These are phyloP conservation scores for Tetrapisispora arboricola DNA, from an alignment of 805 yeast genomes.

Conservation along the genomic window DNA sequence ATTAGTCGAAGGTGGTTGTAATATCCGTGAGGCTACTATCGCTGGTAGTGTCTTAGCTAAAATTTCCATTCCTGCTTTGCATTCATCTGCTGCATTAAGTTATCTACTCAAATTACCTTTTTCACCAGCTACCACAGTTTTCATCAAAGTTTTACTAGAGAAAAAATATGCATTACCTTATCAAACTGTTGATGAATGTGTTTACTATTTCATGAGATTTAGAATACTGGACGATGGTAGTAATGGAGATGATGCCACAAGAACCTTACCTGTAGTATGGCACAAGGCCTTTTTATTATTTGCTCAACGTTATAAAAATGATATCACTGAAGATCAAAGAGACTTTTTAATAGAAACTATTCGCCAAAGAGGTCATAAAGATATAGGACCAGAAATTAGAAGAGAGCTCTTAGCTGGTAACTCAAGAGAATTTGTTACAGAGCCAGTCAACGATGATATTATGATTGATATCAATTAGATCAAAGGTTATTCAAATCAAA, in stretches of 20 bases:
- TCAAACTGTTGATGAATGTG: conserved; percentile 89
- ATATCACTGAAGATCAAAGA: conserved; percentile 96
- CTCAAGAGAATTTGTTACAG: conserved; percentile 40
- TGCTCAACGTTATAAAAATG: conserved; percentile 94
- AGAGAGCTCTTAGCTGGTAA: conserved; percentile 85
- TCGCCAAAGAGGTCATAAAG: conserved; percentile 79
- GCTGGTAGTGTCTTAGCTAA: conserved; percentile 85
- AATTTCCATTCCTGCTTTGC: conserved; percentile 87
- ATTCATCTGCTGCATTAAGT: conserved; percentile 90
- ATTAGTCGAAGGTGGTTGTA: conserved; percentile 75
- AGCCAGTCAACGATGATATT: conserved; percentile 20
- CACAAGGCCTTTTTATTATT: conserved; percentile 91
- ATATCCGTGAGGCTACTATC: conserved; percentile 88
- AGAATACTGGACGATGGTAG: conserved; percentile 45
- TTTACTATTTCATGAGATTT: conserved; percentile 87
- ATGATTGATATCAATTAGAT: conserved; percentile 25
- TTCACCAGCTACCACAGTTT: conserved; percentile 80
- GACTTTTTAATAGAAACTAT: conserved; percentile 87
- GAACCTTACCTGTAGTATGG: conserved; percentile 84
- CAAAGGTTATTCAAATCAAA: background rate
- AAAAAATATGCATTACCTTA: conserved; percentile 95
- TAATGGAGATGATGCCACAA: conserved; percentile 33
- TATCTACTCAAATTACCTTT: conserved; percentile 75
- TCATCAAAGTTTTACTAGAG: conserved; percentile 80
- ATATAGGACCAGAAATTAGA: conserved; percentile 88